These are phyloP conservation scores for Quercus gilva DNA, from an alignment of 306 rosid species.

Conservation along the genomic window DNA sequence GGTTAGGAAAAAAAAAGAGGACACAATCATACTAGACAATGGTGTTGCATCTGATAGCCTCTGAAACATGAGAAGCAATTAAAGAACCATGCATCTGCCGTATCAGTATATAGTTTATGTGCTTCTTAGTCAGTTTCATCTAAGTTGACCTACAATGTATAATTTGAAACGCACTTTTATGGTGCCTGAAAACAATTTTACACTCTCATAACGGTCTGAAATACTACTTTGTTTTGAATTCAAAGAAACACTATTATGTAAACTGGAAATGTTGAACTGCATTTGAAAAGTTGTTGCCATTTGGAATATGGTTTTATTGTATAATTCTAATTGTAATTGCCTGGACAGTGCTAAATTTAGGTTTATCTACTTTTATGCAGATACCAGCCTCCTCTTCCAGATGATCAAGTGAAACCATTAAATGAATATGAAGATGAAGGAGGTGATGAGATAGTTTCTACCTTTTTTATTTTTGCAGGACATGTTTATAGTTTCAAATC, in stretches of 20 bases:
- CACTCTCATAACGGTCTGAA: not conserved
- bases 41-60: not conserved
- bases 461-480: not conserved
- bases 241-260: no score
- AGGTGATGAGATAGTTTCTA: conserved; percentile 40
- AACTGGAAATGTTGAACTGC: no score
- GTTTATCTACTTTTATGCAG: conserved; percentile 33
- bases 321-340: not conserved
- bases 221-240: no score
- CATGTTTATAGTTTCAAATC: not conserved
- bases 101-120: no score
- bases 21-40: not conserved
- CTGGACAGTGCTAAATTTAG: conserved; percentile 2
- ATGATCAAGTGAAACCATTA: conserved; percentile 78
- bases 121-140: not conserved
- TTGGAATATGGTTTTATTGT: not conserved
- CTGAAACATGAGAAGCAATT: no score
- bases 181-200: no score
- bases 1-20: no score
- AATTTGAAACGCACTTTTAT: not conserved
- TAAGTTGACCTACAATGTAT: not conserved
- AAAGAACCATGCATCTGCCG: no score
- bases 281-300: not conserved
- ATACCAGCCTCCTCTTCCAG: conserved; percentile 79
- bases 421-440: conserved; percentile 75